Conservation (phyloP, 2,329 filamentous ascomycete genomes). For the Amylocarpus encephaloides region DNA sequence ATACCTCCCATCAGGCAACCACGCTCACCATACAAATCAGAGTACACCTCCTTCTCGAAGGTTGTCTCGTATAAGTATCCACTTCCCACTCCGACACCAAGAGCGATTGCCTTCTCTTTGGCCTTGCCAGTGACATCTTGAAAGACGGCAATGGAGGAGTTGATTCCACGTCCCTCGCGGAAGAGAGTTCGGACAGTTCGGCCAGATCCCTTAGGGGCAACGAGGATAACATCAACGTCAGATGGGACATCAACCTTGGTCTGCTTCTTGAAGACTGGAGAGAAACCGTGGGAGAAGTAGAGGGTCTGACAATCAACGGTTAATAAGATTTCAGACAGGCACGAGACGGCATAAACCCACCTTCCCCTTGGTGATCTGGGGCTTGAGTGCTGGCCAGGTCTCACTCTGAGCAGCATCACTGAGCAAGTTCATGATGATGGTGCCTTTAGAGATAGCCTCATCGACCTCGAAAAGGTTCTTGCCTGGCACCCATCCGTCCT, state of each 20-base stretch:
- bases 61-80: constrained; percentile 99
- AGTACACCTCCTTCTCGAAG: constrained; percentile 99
- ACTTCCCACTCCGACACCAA: constrained; percentile 93
- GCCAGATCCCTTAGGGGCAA: constrained; percentile 97
- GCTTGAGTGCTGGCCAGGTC: constrained; percentile 98
- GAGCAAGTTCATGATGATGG: constrained; percentile 99
- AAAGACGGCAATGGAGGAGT: constrained; percentile 97
- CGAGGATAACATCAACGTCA: constrained; percentile 98
- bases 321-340: constrained; percentile 1
- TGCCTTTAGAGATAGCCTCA: constrained; percentile 88
- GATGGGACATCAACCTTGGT: constrained; percentile 96
- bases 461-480: constrained; percentile 99
- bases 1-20: constrained; percentile 99
- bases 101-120: constrained; percentile 93
- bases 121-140: constrained; percentile 98
- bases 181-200: constrained; percentile 98
- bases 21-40: constrained; percentile 98
- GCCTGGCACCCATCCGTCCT: constrained; percentile 96
- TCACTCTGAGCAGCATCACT: constrained; percentile 95
- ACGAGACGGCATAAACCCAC: constrained; percentile 38
- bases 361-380: constrained; percentile 97
- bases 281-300: constrained; percentile 99
- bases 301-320: constrained; percentile 59
- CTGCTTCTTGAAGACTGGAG: constrained; percentile 98
- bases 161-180: constrained; percentile 98